These are phyloP conservation scores for Monosporascus ibericus DNA, from an alignment of 2,329 filamentous ascomycete species.

Conservation along the genomic window DNA sequence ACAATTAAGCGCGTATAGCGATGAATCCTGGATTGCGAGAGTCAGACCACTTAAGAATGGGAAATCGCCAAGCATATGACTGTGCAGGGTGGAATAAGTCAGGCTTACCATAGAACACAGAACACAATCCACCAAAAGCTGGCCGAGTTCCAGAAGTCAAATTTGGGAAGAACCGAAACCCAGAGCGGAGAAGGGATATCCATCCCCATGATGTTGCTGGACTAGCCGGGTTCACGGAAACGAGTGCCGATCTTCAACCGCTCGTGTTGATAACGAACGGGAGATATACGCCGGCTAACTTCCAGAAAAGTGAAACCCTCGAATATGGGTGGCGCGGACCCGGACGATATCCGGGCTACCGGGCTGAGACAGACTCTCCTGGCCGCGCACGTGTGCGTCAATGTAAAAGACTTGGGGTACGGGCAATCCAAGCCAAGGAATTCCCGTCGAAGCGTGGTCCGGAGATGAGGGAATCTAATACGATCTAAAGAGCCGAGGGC, in stretches of 20 bases:
- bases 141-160: constrained; percentile 35
- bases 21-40: constrained; percentile 57
- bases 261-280: no score
- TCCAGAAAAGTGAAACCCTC: no score
- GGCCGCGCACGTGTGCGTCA: neutral
- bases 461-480: neutral
- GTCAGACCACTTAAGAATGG: constrained; percentile 19
- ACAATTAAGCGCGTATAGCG: constrained; percentile 81
- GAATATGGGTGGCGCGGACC: no score
- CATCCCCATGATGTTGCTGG: constrained; percentile 12
- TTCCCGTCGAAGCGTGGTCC: neutral
- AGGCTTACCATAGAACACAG: constrained; percentile 41
- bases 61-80: constrained; percentile 1
- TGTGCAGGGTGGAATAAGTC: neutral
- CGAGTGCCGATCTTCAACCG: no score
- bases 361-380: neutral
- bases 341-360: no score
- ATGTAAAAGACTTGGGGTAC: neutral
- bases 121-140: constrained; percentile 42
- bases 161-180: constrained; percentile 14
- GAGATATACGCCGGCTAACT: no score
- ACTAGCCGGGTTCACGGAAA: neutral
- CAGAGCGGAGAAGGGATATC: constrained; percentile 10
- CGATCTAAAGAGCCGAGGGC: neutral
- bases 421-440: neutral